Evolutionary conservation across 1,139 yeast species (phyloP), one percentile per base, ranked within the genome.

Genomic region (Kodamaea suecica): DNA sequence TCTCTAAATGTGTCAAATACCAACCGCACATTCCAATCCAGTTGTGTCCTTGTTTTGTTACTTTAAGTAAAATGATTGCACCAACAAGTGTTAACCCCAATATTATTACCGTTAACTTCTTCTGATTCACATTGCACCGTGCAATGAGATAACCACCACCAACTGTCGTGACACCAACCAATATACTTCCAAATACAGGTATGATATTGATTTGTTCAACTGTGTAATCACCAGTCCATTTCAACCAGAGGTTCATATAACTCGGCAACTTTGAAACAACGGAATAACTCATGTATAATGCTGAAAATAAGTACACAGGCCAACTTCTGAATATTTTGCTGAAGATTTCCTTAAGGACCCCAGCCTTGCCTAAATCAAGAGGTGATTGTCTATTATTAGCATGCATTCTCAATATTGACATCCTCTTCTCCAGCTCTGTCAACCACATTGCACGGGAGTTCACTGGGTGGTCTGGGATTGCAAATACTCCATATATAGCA

Each of bases 401-500:
- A 7, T 23, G 24, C 40, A 37, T 37, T 9, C 40, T 15, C 15
- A 27, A 28, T 2, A 37, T 11, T 32, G 27, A 29, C 10, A 37
- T 20, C 17, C 25, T 21, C 19, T 23, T 27, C n/a, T 37, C 35
- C 10, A 25, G 34, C 7, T 21, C 23, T 3, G 24, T 33, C 12
- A 37, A 30, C 40, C 40, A 37, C 6, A 25, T 3, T 10, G 40
- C 40, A 17, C 37, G 15, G 10, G 40, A 13, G 14, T 37, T 34
- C 5, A 27, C 37, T 12, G 40, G 40, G 16, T 33, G 33, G 27
- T 39, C 40, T 21, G 44, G 40, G 45, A 57, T 29, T 57, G 59
- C 27, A 33, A 53, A 41, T 23, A 48, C 45, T 2, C 69, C 66
- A 33, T 43, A 47, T 10, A 57, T 13, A 7, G 62, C 58, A 19